A percentile compares a stretch with the other conserved stretches of the same genome.
These are phyloP conservation scores for Bremia lactucae DNA, from an alignment of 352 stramenopile genomes.

Conservation along the genomic window DNA sequence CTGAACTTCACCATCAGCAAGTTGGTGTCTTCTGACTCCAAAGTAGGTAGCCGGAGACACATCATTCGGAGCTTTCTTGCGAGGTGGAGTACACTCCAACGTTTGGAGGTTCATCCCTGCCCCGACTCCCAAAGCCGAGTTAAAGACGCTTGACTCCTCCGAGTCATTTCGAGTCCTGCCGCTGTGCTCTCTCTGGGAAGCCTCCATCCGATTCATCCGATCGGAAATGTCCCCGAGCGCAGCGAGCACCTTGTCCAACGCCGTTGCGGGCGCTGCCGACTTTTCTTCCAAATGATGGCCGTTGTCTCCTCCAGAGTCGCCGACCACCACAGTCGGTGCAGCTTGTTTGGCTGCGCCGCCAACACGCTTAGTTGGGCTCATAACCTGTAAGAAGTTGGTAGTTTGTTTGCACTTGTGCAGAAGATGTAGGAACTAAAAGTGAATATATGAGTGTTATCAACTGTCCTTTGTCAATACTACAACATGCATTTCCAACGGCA, in stretches of 20 bases:
- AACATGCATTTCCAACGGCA: too few relatives aligned
- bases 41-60: not conserved
- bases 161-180: not conserved
- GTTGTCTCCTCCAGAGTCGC: not conserved
- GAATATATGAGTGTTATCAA: too few relatives aligned
- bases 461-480: too few relatives aligned
- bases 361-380: too few relatives aligned
- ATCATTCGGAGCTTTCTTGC: not conserved
- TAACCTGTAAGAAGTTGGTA: too few relatives aligned
- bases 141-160: not conserved
- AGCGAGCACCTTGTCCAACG: not conserved
- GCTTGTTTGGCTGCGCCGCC: too few relatives aligned
- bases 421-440: too few relatives aligned
- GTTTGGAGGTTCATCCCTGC: not conserved
- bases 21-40: not conserved
- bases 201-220: not conserved
- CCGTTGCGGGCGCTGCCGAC: not conserved
- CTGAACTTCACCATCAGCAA: not conserved
- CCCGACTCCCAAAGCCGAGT: not conserved
- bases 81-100: not conserved
- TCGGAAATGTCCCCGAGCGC: not conserved
- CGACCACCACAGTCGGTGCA: not conserved
- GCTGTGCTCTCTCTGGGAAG: too few relatives aligned
- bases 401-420: too few relatives aligned
- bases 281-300: not conserved